Evolutionary conservation across 108 stramenopile genomes (phyloP).

Genomic region (Fragilaria radians): DNA sequence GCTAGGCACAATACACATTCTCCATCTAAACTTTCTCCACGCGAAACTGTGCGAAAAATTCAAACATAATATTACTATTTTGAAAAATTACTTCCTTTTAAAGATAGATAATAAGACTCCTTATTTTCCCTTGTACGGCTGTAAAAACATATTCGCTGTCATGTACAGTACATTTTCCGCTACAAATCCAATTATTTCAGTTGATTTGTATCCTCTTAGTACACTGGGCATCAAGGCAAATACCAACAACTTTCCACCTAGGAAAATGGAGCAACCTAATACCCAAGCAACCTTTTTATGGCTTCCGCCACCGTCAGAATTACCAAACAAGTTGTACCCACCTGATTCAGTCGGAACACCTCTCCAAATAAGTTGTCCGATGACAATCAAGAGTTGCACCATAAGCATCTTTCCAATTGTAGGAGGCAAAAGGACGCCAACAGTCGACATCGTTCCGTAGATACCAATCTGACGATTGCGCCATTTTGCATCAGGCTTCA

Average conservation of each 20-base stretch:
- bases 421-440: constrained; percentile 58
- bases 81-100: no score
- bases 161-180: constrained; percentile 39
- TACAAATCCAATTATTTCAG: constrained; percentile 56
- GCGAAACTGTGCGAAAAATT: no score
- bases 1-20: no score
- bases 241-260: constrained; percentile 16
- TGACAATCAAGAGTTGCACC: constrained; percentile 69
- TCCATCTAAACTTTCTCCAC: no score
- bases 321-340: constrained; percentile 31
- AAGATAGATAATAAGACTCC: no score
- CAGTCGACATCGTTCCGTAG: constrained; percentile 54
- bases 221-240: constrained; percentile 39
- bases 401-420: constrained; percentile 45
- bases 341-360: constrained; percentile 56
- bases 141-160: constrained; percentile 30
- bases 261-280: constrained; percentile 25
- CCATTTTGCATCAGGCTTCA: constrained; percentile 67
- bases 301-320: constrained; percentile 20
- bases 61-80: no score
- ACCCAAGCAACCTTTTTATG: constrained; percentile 48
- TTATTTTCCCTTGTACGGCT: constrained; percentile 43
- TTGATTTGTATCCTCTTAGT: constrained; percentile 42
- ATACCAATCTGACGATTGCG: constrained; percentile 48
- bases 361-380: constrained; percentile 70